Base-by-base conservation (phyloP, 2,329 filamentous ascomycete species). In the Colletotrichum trifolii region DNA sequence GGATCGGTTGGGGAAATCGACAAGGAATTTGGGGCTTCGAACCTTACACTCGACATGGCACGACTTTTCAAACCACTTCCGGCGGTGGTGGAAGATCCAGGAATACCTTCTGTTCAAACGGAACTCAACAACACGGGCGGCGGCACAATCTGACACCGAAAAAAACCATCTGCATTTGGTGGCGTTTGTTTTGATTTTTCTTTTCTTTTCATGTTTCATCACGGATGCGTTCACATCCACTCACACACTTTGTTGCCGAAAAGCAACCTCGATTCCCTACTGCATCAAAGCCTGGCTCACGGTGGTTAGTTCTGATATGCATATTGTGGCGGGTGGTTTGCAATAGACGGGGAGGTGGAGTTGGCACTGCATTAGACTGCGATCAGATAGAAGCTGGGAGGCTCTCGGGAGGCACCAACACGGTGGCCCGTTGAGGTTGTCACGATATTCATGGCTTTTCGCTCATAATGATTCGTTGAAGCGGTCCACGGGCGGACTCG, bases 31-130 rank as follows among this genome's bases (percentile, higher is more conserved):
- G 89, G 87, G 7, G 79, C 87, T 45, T 81, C 81, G 68, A 85
- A 90, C 73, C 81, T 91, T 69, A 91, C 87, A 8, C 81, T 92
- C 66, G 86, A 92, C 76, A 91, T 92, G 89, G 87, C 87, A 72
- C 82, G 88, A 70, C 81, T 93, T 54, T 92, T 93, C 75, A 87
- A 84, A 72, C 89, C 89, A 82, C 73, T 85, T 71, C 77, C 81
- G 67, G 76, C 75, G 67, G 76, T 79, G 69, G 79, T 79, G 68
- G 79, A 79, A 67, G 77, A 79, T 66, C 75, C 79, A 70, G 77
- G 75, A 66, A 79, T 78, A 62, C 73, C 78, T 66, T 75, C 76
- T 69, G 78, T 82, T 72, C 78, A 81, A 68, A 78, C 78, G 69
- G 78, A 79, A 67, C 72, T 78, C 65, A 73, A 72, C 67, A 74